Base-by-base conservation (phyloP, 805 yeast species). In the Lipomyces sp. region DNA sequence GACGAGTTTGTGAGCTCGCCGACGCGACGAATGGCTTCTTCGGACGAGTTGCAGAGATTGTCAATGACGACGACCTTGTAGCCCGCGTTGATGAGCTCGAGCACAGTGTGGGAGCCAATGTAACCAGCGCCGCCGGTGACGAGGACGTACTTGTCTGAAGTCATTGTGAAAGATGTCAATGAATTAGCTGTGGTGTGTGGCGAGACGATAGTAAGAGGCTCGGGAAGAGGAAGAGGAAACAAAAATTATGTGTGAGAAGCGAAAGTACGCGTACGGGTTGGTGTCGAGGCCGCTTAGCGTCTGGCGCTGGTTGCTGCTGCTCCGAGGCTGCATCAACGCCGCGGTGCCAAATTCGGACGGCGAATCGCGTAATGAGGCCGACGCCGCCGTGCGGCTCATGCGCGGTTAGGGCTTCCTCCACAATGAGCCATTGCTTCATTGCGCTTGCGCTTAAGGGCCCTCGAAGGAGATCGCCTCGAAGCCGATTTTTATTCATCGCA, bases 41-140 rank as follows among this genome's bases (percentile, higher is more conserved):
- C 82, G 51, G 87, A 83, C 1, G 95, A 87, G 73, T 88, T 90
- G 73, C 81, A 78, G 65, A 88, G 79, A 76, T 87, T 88, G 76
- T 90, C 96, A 30, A 87, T 85, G 55, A 90, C 83, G n/a, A 90
- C 87, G 39, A 89, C 91, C 35, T 87, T 83, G 73, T 86, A 83
- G 33, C 90, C 91, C 61, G 84, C 81, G 66, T 84, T 82, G 59
- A 87, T 75, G 62, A 88, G 81, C 72, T 86, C 89, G 58, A 86
- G 85, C 18, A 84, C 90, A 0, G 94, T 88, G 75, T 90, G 95
- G 8, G 94, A 88, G 33, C 95, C 96, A 73, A 90, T 89, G 78
- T 90, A 90, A 29, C 96, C 95, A 34, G 94, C 90, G 58, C 96
- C 96, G 56, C 96, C 96, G 30, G 95, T 89, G 35, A 90, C 93